A percentile compares a stretch with the other conserved stretches of the same genome.
Conservation (phyloP, 305 asterid genomes). For the Fraxinus baroniana region DNA sequence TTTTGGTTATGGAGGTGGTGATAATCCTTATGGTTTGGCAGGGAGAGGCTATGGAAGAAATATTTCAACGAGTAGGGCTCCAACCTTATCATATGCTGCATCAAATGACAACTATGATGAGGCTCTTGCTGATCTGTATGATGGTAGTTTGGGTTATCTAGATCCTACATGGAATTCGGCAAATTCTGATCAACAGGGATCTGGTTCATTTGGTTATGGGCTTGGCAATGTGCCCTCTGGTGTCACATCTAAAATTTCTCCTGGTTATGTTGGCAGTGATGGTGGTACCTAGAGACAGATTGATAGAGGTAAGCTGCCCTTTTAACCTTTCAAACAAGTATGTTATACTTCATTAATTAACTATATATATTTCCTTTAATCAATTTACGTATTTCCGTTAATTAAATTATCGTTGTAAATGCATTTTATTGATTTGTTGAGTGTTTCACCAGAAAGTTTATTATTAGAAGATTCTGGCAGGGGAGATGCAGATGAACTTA, state of each 20-base stretch:
- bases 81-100: slow-evolving; percentile 23
- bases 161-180: slow-evolving; percentile 26
- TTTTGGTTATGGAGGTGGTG: slow-evolving; percentile 14
- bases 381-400: neutral
- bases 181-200: slow-evolving; percentile 25
- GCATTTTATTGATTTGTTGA: neutral
- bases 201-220: slow-evolving; percentile 30
- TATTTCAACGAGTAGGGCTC: slow-evolving; percentile 6
- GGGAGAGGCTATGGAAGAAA: slow-evolving; percentile 23
- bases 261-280: slow-evolving; percentile 33
- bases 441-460: neutral
- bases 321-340: neutral
- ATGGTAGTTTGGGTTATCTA: slow-evolving; percentile 13
- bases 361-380: neutral
- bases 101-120: slow-evolving; percentile 4
- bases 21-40: neutral
- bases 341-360: neutral
- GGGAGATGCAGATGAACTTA: neutral
- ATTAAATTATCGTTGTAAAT: neutral
- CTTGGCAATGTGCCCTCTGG: slow-evolving; percentile 24
- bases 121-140: slow-evolving; percentile 22
- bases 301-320: slow-evolving; percentile 22
- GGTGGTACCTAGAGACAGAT: slow-evolving; percentile 30
- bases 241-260: slow-evolving; percentile 23
- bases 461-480: neutral